Evolutionary conservation across 169 alveolate genomes (phyloP).

Genomic region (Cryptosporidium felis): DNA sequence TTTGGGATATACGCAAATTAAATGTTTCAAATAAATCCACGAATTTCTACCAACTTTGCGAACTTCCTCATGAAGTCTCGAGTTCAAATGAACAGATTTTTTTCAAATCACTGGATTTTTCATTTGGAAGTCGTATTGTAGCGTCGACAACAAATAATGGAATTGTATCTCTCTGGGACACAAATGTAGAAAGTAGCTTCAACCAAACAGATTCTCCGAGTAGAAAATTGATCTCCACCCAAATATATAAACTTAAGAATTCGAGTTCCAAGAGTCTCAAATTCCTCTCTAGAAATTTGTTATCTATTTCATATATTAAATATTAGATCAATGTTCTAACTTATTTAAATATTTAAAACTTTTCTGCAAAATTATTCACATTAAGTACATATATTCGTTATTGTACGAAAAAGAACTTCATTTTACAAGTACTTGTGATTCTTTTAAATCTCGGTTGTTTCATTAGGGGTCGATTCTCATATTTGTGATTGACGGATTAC

Average conservation of each 20-base stretch:
- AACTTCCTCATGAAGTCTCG: background rate
- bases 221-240: background rate
- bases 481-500: no score
- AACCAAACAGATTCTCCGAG: constrained; percentile 4
- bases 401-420: no score
- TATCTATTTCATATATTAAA: constrained; percentile 22
- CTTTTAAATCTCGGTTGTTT: no score
- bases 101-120: constrained; percentile 56
- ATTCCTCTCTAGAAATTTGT: constrained; percentile 28
- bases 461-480: no score
- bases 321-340: no score
- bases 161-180: constrained; percentile 54
- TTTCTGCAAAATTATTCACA: no score
- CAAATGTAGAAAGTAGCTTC: constrained; percentile 36
- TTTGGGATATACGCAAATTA: constrained; percentile 60
- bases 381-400: no score
- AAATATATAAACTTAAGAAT: constrained; percentile 14
- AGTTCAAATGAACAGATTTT: background rate
- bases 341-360: no score
- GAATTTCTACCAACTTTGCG: constrained; percentile 22
- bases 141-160: constrained; percentile 44
- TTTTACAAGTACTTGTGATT: no score
- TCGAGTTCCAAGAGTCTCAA: constrained; percentile 25
- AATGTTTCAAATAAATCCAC: background rate
- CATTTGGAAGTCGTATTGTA: constrained; percentile 46